Percentiles rank a stretch among this genome's conserved stretches.
phyloP scores from a whole-genome alignment of 1,139 yeast species.

The Kazachstania sp. region DNA sequence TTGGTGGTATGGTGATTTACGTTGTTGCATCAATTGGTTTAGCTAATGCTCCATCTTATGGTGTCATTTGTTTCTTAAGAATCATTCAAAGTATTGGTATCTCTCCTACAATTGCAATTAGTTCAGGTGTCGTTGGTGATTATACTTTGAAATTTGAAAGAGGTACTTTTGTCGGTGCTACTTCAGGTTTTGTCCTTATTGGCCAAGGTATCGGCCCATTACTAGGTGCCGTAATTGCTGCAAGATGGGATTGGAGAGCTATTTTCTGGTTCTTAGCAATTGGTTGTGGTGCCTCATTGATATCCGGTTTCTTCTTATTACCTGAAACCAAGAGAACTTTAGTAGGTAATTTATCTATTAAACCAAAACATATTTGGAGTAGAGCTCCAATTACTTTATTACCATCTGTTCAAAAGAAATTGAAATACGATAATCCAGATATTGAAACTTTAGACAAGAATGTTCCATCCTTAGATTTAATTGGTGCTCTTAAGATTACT shows the following conservation, averaged over 20 bases:
- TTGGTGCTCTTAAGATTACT: conserved; percentile 35
- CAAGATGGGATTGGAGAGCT: conserved; percentile 62
- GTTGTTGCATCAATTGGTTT: conserved; percentile 53
- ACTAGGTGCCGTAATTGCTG: conserved; percentile 59
- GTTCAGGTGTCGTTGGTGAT: conserved; percentile 64
- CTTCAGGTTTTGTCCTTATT: conserved; percentile 52
- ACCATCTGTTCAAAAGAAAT: conserved; percentile 16
- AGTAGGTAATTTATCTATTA: conserved; percentile 58
- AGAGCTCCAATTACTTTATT: conserved; percentile 38
- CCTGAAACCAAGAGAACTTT: conserved; percentile 68
- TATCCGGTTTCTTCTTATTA: conserved; percentile 32
- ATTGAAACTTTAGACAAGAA: conserved; percentile 27
- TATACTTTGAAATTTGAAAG: conserved; percentile 51
- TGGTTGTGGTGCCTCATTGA: conserved; percentile 41
- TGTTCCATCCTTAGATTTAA: conserved; percentile 36
- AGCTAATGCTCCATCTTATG: conserved; percentile 47
- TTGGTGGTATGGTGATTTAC: too few relatives aligned
- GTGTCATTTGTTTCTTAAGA: conserved; percentile 47
- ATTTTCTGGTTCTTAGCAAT: conserved; percentile 69
- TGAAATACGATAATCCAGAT: conserved; percentile 27
- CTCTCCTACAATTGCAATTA: conserved; percentile 61
- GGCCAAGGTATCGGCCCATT: conserved; percentile 77
- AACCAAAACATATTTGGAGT: conserved; percentile 37
- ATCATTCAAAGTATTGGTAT: conserved; percentile 63
- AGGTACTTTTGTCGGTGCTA: conserved; percentile 57